phyloP scores from a whole-genome alignment of 768 basidiomycete species.

The Mycena filopes region DNA sequence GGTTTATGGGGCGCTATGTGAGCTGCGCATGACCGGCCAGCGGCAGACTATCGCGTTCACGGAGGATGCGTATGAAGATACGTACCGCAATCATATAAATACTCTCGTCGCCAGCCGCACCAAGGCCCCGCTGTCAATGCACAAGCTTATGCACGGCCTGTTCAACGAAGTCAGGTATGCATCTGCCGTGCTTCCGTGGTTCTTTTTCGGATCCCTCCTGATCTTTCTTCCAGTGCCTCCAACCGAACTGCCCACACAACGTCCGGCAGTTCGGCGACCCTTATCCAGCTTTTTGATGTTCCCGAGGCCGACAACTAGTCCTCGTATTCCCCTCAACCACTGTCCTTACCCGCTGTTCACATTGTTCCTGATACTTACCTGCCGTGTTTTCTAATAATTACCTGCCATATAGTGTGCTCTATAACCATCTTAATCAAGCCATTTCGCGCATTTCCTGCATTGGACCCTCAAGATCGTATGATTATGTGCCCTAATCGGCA shows the following conservation, averaged over 20 bases:
- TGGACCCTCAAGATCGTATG: not conserved
- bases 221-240: not conserved
- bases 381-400: no score
- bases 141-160: not conserved
- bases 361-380: no score
- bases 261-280: not conserved
- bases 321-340: no score
- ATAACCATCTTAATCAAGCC: no score
- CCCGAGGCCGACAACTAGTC: not conserved
- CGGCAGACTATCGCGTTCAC: not conserved
- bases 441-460: no score
- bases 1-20: not conserved
- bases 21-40: not conserved
- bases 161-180: not conserved
- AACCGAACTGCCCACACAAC: not conserved
- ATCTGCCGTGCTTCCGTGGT: not conserved
- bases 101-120: not conserved
- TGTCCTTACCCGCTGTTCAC: no score
- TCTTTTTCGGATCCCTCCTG: not conserved
- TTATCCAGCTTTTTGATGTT: not conserved
- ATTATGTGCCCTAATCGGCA: not conserved
- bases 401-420: no score
- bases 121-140: not conserved
- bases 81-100: not conserved
- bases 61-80: not conserved